Evolutionary conservation across 306 rosid species (phyloP).

Genomic region (peach (Prunus persica)): DNA sequence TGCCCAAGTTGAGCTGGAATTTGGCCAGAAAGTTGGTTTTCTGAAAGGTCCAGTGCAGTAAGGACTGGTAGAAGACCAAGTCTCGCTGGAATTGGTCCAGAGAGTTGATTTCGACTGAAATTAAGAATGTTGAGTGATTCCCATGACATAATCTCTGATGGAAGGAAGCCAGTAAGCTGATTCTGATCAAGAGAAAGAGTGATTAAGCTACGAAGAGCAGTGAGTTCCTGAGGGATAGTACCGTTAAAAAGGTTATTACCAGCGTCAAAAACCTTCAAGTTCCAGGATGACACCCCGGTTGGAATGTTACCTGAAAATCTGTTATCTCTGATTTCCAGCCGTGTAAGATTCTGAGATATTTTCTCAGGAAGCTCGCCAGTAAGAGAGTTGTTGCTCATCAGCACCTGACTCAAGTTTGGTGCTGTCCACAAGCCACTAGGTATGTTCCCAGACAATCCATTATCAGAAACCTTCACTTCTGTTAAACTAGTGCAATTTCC

Average conservation of each 20-base stretch:
- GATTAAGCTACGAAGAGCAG: constrained; percentile 31
- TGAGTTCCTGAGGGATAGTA: constrained; percentile 52
- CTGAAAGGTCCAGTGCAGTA: constrained; percentile 53
- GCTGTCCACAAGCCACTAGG: constrained; percentile 72
- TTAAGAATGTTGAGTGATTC: constrained; percentile 31
- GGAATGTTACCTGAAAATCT: constrained; percentile 57
- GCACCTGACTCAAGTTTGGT: constrained; percentile 24
- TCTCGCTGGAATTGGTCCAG: constrained; percentile 43
- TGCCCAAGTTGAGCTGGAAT: constrained; percentile 37
- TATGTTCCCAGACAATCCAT: constrained; percentile 48
- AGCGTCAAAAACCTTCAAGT: constrained; percentile 41
- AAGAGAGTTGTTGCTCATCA: constrained; percentile 42
- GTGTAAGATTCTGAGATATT: constrained; percentile 33
- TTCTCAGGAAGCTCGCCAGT: constrained; percentile 57
- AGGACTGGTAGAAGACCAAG: constrained; percentile 46
- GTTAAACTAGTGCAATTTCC: constrained; percentile 46
- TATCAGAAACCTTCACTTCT: constrained; percentile 24
- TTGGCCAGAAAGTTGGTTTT: constrained; percentile 59
- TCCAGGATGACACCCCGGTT: constrained; percentile 47
- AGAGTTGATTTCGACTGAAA: constrained; percentile 45
- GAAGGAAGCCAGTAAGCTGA: constrained; percentile 45
- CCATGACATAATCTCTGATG: constrained; percentile 47
- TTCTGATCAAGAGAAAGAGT: constrained; percentile 50
- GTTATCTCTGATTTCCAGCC: constrained; percentile 51
- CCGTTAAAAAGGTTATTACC: constrained; percentile 54